Base-by-base conservation (phyloP, 106 monocot genomes). In the Dioscorea dumetorum region DNA sequence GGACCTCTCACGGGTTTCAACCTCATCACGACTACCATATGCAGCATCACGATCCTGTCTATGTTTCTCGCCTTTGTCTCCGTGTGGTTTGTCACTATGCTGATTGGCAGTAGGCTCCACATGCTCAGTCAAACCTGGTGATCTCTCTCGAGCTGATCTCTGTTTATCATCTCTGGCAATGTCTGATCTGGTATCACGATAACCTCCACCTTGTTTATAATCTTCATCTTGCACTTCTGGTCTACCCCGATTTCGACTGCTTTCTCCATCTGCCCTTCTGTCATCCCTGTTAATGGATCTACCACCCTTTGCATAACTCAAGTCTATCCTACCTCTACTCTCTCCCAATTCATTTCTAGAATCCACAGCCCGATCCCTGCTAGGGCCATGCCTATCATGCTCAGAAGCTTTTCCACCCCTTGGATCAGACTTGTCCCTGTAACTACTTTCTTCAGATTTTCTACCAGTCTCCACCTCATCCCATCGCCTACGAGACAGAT, bases 21-120 rank as follows among this genome's bases (percentile, higher is more conserved):
- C 53, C 17, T 85, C 84, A 70, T 85, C 84, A 11, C 51, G 77
- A 60, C 69, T 69, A 20, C 34, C 51, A 67, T 72, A 58, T 58
- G 57, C 64, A 15, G 68, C 31, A 11, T 87, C 79, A 21, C 67
- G 33, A 16, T 76, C 73, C 33, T 78, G 74, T 32, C 75, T 88
- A 54, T 75, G 77, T 51, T 73, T 84, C 22, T 87, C 84, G 32
- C 12, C 62, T 71, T 80, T 87, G 70, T 82, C 84, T 7, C 23
- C 67, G 48, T 70, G 65, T 16, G 64, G 32, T 54, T 77, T 82
- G 35, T 74, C 67, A 64, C 62, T 64, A 22, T 61, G 24, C 68
- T 41, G 68, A 50, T 76, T 53, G 16, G 16, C 28, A 58, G 28
- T 32, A 13, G 49, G 60, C 9, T 85, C 77, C 50, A 70, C 23